Conservation (phyloP, 805 yeast genomes). For the Kodamaea lidongshanica region DNA sequence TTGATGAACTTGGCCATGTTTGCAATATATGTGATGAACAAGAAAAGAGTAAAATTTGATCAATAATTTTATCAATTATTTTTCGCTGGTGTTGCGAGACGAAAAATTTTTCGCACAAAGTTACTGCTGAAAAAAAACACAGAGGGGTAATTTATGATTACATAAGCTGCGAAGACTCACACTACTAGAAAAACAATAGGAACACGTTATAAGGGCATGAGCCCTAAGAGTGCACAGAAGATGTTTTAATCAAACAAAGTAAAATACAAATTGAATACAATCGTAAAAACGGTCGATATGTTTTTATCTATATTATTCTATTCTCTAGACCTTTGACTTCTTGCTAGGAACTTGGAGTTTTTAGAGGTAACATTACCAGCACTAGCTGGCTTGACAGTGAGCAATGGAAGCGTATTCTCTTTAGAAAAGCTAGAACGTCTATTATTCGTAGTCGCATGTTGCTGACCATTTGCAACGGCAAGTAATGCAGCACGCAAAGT, state of each 20-base stretch:
- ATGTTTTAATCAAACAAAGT: too few species aligned
- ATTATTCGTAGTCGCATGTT: slow-evolving; percentile 16
- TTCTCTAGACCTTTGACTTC: slow-evolving; percentile 51
- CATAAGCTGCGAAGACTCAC: too few species aligned
- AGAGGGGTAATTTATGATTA: slow-evolving; percentile 3
- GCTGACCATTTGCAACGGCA: slow-evolving; percentile 33
- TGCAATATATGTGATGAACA: slow-evolving; percentile 21
- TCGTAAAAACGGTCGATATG: too few species aligned
- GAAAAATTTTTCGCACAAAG: slow-evolving; percentile 6
- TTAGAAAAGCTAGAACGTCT: slow-evolving; percentile 35
- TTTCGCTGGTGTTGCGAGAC: slow-evolving; percentile 6
- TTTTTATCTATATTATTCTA: too few species aligned
- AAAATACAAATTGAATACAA: too few species aligned
- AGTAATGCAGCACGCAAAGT: slow-evolving; percentile 40
- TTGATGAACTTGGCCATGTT: slow-evolving; percentile 98
- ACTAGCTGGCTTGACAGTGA: slow-evolving; percentile 4
- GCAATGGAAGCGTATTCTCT: slow-evolving; percentile 15
- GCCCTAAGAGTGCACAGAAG: too few species aligned
- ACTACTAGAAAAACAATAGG: too few species aligned
- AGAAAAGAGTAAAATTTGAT: slow-evolving; percentile 15
- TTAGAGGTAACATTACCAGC: slow-evolving; percentile 38
- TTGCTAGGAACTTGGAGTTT: slow-evolving; percentile 57
- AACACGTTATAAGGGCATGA: too few species aligned
- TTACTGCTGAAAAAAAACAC: background rate
- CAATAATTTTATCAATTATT: slow-evolving; percentile 16